Percentiles rank a stretch among this genome's conserved stretches.
These are phyloP conservation scores for Climacium dendroides DNA, from an alignment of 225 moss, liverwort and hornwort genomes.

Conservation along the genomic window DNA sequence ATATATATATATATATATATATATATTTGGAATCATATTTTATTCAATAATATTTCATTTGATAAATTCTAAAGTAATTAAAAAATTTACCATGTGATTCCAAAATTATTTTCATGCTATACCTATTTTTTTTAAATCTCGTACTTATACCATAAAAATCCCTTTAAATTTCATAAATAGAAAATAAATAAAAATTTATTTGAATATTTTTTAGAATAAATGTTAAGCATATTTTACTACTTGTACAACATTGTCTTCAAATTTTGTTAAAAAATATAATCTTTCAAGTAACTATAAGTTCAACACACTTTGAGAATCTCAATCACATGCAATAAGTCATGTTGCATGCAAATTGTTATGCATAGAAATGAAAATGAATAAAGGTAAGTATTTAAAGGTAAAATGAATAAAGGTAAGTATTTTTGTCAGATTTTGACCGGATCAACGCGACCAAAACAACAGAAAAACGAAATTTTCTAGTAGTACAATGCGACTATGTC, in stretches of 20 bases:
- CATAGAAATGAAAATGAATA: background rate
- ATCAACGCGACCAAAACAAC: too few species aligned
- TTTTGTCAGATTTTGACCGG: too few species aligned
- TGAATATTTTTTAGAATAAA: background rate
- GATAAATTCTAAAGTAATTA: background rate
- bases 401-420: too few species aligned
- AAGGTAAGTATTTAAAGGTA: background rate
- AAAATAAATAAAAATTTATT: fast-evolving
- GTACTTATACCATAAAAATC: background rate
- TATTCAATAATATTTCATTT: background rate
- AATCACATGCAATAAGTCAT: background rate
- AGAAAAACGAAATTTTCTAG: too few species aligned
- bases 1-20: too few species aligned
- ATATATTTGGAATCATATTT: background rate
- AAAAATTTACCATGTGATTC: background rate
- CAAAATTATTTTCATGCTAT: background rate
- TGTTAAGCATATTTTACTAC: background rate
- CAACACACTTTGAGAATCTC: background rate
- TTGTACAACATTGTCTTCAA: background rate
- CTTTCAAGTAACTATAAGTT: background rate
- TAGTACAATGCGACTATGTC: too few species aligned
- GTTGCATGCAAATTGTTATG: background rate
- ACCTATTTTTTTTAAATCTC: background rate
- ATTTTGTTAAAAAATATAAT: background rate
- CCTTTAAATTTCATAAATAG: background rate